phyloP scores from a whole-genome alignment of 2,329 filamentous ascomycete genomes.

The Colletotrichum orchidophilum region DNA sequence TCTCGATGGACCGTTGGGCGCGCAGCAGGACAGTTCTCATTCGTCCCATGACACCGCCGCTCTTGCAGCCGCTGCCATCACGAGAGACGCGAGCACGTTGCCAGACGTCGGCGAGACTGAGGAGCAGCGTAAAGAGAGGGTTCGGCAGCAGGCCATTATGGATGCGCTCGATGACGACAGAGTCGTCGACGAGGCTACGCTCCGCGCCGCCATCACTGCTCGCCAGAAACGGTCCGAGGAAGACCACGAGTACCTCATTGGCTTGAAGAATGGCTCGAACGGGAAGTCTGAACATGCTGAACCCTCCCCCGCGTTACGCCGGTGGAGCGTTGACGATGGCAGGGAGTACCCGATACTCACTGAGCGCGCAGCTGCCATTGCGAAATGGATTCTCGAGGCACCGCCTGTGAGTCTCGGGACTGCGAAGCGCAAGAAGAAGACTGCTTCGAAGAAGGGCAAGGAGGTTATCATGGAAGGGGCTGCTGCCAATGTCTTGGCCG shows the following conservation, averaged over 20 bases:
- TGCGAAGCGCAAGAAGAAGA: constrained; percentile 50
- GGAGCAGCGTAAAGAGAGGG: constrained; percentile 65
- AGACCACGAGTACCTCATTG: constrained; percentile 47
- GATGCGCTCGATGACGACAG: constrained; percentile 75
- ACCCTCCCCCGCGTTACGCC: constrained; percentile 48
- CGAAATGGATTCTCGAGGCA: constrained; percentile 74
- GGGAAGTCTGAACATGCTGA: constrained; percentile 35
- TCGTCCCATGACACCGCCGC: constrained; percentile 41
- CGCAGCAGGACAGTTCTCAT: constrained; percentile 35
- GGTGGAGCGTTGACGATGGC: constrained; percentile 72
- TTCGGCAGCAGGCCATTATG: constrained; percentile 72
- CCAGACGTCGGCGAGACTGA: constrained; percentile 51
- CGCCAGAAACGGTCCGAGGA: constrained; percentile 67
- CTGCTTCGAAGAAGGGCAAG: constrained; percentile 6
- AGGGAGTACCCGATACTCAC: constrained; percentile 77
- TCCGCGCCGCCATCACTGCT: constrained; percentile 70
- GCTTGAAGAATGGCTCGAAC: constrained; percentile 33
- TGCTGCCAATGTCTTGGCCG: not conserved
- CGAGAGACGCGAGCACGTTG: constrained; percentile 38
- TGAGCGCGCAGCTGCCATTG: constrained; percentile 74
- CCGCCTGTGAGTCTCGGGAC: constrained; percentile 50
- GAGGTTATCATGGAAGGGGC: not conserved
- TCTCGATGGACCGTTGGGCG: constrained; percentile 34
- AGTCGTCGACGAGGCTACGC: constrained; percentile 72
- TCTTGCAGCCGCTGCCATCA: constrained; percentile 48